These are phyloP conservation scores for Ilyonectria robusta DNA, from an alignment of 2,329 filamentous ascomycete species.

Conservation along the genomic window DNA sequence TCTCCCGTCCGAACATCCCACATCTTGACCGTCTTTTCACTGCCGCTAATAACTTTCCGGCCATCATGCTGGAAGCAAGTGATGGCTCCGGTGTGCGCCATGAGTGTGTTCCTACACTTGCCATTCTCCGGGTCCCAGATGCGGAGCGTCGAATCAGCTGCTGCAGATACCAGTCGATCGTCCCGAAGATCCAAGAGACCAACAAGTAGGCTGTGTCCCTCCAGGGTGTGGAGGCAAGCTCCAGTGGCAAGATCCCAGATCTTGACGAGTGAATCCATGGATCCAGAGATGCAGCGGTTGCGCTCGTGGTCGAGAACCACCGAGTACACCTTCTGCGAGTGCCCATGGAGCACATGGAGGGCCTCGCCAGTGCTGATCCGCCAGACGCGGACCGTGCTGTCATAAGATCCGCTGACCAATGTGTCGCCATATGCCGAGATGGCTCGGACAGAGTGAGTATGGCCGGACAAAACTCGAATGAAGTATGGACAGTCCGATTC, in stretches of 20 bases:
- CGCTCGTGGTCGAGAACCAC: constrained; percentile 93
- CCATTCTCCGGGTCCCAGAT: constrained; percentile 98
- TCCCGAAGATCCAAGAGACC: constrained; percentile 91
- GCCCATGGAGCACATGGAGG: constrained; percentile 86
- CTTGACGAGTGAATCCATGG: constrained; percentile 98
- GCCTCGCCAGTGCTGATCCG: constrained; percentile 95
- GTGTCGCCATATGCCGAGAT: constrained; percentile 96
- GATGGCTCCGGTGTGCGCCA: constrained; percentile 95
- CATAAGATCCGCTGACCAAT: constrained; percentile 97
- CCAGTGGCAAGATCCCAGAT: constrained; percentile 96
- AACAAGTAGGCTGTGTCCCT: constrained; percentile 93
- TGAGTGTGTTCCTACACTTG: constrained; percentile 89
- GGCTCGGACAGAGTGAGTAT: constrained; percentile 93
- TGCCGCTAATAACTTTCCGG: constrained; percentile 96
- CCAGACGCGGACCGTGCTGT: constrained; percentile 96
- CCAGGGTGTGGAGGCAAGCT: constrained; percentile 86
- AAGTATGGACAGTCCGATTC: constrained; percentile 94
- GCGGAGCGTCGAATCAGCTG: constrained; percentile 92
- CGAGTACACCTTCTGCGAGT: constrained; percentile 95
- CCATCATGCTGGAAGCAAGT: constrained; percentile 99
- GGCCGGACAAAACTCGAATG: constrained; percentile 86
- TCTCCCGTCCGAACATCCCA: constrained; percentile 96
- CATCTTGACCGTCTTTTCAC: constrained; percentile 97
- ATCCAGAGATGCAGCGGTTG: constrained; percentile 96
- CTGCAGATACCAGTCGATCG: constrained; percentile 92